Conservation (phyloP, 192 early-diverging fungal genomes). For the Coemansia furcata region DNA sequence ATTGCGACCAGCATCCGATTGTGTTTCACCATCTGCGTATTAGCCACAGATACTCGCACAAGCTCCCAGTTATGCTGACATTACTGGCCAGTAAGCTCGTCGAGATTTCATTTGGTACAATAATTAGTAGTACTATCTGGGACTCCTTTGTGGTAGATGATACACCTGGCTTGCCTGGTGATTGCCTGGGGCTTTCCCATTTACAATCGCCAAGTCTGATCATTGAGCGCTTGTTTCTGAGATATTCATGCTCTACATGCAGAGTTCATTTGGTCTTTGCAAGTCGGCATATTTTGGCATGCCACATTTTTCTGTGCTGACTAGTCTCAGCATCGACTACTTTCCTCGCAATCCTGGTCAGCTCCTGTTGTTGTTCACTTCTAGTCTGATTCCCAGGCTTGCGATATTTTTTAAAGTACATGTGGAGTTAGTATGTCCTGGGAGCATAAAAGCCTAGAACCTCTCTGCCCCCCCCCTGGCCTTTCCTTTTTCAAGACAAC, state of each 20-base stretch:
- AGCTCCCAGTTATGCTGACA: background rate
- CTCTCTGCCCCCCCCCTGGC: too few species aligned
- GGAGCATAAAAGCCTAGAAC: too few species aligned
- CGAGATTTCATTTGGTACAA: background rate
- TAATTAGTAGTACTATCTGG: background rate
- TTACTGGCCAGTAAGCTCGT: background rate
- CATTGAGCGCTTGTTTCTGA: background rate
- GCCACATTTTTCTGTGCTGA: background rate
- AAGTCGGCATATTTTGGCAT: background rate
- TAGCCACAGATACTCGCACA: background rate
- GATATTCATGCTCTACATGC: too few species aligned
- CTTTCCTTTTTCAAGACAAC: too few species aligned
- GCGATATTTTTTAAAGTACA: background rate
- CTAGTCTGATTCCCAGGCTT: background rate
- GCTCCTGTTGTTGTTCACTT: background rate
- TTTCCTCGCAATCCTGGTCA: background rate
- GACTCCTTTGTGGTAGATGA: background rate
- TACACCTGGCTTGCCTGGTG: background rate
- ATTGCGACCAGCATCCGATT: too few species aligned
- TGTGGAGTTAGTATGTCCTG: too few species aligned
- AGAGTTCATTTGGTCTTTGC: too few species aligned
- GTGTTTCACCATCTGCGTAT: background rate
- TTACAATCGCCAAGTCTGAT: background rate
- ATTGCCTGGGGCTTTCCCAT: background rate
- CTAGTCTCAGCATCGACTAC: background rate